These are phyloP conservation scores for Solanum habrochaites DNA, from an alignment of 257 asterid species.

Conservation along the genomic window DNA sequence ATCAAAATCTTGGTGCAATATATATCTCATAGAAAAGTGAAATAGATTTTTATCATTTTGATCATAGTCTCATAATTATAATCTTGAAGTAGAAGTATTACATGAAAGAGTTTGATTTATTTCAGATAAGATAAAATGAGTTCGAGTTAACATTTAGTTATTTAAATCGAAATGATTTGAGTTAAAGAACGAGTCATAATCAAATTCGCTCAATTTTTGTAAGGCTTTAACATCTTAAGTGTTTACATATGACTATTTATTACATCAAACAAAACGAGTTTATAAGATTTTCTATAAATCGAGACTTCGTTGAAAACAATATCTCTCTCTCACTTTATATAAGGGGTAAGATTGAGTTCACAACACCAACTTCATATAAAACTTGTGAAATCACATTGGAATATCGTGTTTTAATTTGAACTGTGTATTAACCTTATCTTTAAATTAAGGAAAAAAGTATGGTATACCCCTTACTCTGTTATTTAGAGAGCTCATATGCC, in stretches of 20 bases:
- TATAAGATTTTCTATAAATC: neutral
- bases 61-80: no score
- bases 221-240: neutral
- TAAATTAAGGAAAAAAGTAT: no score
- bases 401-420: neutral
- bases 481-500: no score
- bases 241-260: neutral
- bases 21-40: no score
- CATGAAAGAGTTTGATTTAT: neutral
- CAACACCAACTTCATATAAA: neutral
- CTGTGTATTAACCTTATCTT: neutral
- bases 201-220: no score
- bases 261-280: no score
- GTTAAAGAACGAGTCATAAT: no score
- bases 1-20: neutral
- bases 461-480: no score
- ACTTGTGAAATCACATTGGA: neutral
- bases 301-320: neutral
- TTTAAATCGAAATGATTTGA: accelerated
- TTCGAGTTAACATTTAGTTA: neutral
- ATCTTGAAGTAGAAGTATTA: neutral
- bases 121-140: no score
- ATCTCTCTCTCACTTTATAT: neutral
- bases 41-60: no score
- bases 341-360: neutral